Evolutionary conservation across 305 asterid genomes (phyloP).

Genomic region (Ajuga reptans): DNA sequence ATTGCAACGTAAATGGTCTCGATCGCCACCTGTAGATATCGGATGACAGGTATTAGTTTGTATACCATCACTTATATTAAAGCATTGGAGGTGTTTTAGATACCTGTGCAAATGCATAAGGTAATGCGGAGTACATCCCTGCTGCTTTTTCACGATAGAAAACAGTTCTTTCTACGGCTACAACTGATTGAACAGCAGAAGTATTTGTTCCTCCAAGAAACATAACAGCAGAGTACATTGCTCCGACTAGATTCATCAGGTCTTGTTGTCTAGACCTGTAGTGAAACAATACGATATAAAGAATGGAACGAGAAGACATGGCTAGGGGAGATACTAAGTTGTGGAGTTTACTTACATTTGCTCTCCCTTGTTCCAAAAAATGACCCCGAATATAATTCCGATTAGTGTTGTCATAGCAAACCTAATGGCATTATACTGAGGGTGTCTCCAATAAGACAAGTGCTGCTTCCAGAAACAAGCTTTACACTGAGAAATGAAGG

Average conservation of each 20-base stretch:
- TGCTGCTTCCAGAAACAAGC: constrained; percentile 95
- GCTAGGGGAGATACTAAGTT: not conserved
- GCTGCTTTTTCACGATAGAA: constrained; percentile 96
- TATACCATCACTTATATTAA: not conserved
- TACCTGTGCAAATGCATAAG: constrained; percentile 95
- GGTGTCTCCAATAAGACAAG: constrained; percentile 87
- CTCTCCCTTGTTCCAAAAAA: constrained; percentile 75
- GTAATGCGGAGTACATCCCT: constrained; percentile 85
- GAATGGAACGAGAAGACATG: too few relatives aligned
- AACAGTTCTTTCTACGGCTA: constrained; percentile 80
- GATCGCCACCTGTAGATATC: constrained; percentile 52
- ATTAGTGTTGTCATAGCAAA: constrained; percentile 62
- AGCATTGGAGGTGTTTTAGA: not conserved
- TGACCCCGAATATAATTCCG: constrained; percentile 66
- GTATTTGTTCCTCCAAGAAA: constrained; percentile 88
- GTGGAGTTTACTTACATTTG: constrained; percentile 43
- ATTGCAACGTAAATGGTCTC: constrained; percentile 56
- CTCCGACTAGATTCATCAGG: constrained; percentile 68
- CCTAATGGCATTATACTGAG: constrained; percentile 67
- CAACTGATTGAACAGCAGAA: constrained; percentile 76
- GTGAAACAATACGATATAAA: not conserved
- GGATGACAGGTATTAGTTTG: not conserved
- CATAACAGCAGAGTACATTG: constrained; percentile 75
- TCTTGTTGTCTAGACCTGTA: constrained; percentile 70
- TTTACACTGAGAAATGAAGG: constrained; percentile 60